Evolutionary conservation across 139 green algal genomes (phyloP).

Genomic region (Chlorella sp.): DNA sequence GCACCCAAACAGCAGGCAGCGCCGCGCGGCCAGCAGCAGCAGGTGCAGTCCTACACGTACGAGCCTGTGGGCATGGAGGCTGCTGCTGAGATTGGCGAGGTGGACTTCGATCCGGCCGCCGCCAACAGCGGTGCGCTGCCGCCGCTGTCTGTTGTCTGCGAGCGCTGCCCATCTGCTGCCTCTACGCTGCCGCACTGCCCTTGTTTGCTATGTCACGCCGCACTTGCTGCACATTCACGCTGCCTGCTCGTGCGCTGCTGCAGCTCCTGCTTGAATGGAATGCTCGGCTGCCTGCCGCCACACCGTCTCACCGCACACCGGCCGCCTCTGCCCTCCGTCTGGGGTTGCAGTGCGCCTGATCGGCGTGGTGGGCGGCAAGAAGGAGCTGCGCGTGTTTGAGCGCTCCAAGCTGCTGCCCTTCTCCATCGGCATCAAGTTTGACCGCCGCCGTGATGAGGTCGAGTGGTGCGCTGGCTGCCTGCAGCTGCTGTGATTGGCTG

Average conservation of each 20-base stretch:
- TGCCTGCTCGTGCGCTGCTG: no score
- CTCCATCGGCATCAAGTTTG: conserved; percentile 28
- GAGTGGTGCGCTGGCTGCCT: conserved; percentile 5
- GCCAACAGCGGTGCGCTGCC: conserved; percentile 13
- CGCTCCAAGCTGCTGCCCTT: conserved; percentile 40
- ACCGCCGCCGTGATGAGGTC: conserved; percentile 21
- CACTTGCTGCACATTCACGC: no score
- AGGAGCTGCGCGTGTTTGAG: conserved; percentile 36
- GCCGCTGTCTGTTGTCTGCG: no score
- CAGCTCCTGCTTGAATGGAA: no score
- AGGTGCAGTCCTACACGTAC: background rate
- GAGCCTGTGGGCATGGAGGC: background rate
- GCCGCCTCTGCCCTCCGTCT: background rate
- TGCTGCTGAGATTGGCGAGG: conserved; percentile 12
- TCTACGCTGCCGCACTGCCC: no score
- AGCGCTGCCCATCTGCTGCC: no score
- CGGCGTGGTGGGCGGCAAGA: conserved; percentile 38
- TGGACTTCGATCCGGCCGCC: conserved; percentile 11
- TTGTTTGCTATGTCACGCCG: no score
- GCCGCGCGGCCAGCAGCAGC: background rate
- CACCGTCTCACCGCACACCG: no score
- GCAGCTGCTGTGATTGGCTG: no score
- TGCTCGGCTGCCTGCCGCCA: no score
- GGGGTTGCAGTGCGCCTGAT: conserved; percentile 34
- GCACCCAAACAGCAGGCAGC: no score